Evolutionary conservation across 805 yeast genomes (phyloP).

Genomic region (Nakazawaea ishiwadae): DNA sequence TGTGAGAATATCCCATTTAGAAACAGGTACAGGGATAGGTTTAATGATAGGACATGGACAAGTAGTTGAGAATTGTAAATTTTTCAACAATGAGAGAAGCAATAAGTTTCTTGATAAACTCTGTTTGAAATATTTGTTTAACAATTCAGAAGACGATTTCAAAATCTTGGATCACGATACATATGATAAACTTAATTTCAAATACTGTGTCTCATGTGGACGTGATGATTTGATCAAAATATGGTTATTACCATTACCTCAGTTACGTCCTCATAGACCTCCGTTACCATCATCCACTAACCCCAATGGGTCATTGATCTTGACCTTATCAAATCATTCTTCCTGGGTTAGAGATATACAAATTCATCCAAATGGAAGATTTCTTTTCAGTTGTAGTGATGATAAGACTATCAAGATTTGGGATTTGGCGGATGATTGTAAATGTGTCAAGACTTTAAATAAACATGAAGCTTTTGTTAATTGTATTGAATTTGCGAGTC

Average conservation of each 20-base stretch:
- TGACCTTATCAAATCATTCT: constrained; percentile 66
- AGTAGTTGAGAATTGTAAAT: constrained; percentile 70
- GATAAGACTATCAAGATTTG: constrained; percentile 74
- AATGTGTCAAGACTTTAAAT: constrained; percentile 44
- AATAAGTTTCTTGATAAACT: constrained; percentile 44
- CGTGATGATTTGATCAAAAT: constrained; percentile 71
- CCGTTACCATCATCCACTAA: constrained; percentile 57
- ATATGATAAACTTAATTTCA: constrained; percentile 46
- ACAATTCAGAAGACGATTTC: constrained; percentile 18
- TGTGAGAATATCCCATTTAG: constrained; percentile 58
- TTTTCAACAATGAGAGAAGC: constrained; percentile 50
- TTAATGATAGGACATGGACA: constrained; percentile 74
- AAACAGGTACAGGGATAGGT: constrained; percentile 63
- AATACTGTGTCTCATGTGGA: constrained; percentile 73
- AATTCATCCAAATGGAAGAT: constrained; percentile 74
- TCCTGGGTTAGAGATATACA: constrained; percentile 78
- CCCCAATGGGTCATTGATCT: constrained; percentile 56
- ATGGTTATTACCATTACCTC: constrained; percentile 76
- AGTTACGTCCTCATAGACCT: constrained; percentile 44
- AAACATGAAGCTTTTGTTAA: constrained; percentile 79
- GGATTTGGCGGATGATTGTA: constrained; percentile 50
- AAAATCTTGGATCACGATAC: constrained; percentile 14
- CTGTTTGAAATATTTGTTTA: constrained; percentile 18
- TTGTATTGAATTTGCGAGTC: constrained; percentile 49
- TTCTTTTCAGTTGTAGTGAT: constrained; percentile 69